phyloP scores from a whole-genome alignment of 768 basidiomycete genomes.

The Mycena vitilis region DNA sequence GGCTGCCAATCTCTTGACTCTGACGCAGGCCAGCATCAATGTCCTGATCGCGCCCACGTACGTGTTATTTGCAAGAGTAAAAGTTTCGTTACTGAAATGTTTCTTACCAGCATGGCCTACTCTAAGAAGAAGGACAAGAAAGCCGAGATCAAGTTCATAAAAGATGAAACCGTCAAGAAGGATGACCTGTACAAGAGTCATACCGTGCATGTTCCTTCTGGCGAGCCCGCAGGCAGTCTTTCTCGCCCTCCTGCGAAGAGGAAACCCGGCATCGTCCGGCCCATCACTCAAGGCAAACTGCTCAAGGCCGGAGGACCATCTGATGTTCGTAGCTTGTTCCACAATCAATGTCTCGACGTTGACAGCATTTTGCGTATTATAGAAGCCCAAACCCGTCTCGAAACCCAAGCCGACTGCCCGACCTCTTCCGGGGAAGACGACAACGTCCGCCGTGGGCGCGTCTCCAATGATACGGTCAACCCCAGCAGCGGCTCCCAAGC shows the following conservation, averaged over 20 bases:
- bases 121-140: slow-evolving; percentile 98
- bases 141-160: slow-evolving; percentile 85
- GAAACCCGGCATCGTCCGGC: slow-evolving; percentile 87
- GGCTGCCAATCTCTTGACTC: slow-evolving; percentile 79
- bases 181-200: slow-evolving; percentile 96
- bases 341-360: background rate
- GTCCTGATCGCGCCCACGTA: slow-evolving; percentile 83
- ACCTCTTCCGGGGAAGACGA: slow-evolving; percentile 71
- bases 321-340: slow-evolving; percentile 47
- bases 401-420: slow-evolving; percentile 72
- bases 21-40: slow-evolving; percentile 81
- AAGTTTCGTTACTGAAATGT: slow-evolving; percentile 7
- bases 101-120: slow-evolving; percentile 76
- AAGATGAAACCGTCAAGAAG: slow-evolving; percentile 84
- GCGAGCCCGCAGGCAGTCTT: slow-evolving; percentile 84
- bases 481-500: slow-evolving; percentile 45
- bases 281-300: slow-evolving; percentile 87
- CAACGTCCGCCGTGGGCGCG: slow-evolving; percentile 48
- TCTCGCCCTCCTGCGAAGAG: slow-evolving; percentile 88
- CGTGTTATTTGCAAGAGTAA: slow-evolving; percentile 44
- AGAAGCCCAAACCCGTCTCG: slow-evolving; percentile 65
- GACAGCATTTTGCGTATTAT: slow-evolving; percentile 5
- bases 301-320: slow-evolving; percentile 83
- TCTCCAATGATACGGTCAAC: slow-evolving; percentile 44
- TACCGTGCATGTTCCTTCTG: slow-evolving; percentile 86